A percentile compares a stretch with the other conserved stretches of the same genome.
Evolutionary conservation across 176 grass and related monocot species (phyloP).

Genomic region (barley (Hordeum vulgare)): DNA sequence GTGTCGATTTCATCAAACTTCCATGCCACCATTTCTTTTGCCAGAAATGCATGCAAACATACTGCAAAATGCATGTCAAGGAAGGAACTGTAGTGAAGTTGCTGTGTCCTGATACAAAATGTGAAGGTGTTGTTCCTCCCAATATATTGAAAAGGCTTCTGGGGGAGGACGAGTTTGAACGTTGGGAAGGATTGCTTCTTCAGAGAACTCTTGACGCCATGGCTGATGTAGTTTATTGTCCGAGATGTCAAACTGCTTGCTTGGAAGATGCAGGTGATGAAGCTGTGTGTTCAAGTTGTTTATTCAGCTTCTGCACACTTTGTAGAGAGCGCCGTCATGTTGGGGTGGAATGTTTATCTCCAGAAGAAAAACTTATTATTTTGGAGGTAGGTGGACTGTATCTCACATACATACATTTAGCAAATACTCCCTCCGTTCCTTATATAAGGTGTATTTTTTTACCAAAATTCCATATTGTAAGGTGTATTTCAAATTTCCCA

Average conservation of each 20-base stretch:
- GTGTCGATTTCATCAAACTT: conserved; percentile 65
- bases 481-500: too few relatives aligned
- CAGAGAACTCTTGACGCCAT: conserved; percentile 73
- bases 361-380: conserved; percentile 51
- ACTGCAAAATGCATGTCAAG: conserved; percentile 60
- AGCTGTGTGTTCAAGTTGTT: conserved; percentile 72
- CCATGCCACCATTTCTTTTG: conserved; percentile 83
- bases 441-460: too few relatives aligned
- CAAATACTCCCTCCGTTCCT: too few relatives aligned
- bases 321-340: conserved; percentile 73
- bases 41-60: conserved; percentile 72
- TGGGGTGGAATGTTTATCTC: conserved; percentile 51
- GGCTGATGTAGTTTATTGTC: conserved; percentile 72
- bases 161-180: conserved; percentile 54
- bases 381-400: conserved; percentile 46
- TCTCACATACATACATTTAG: not conserved
- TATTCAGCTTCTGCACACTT: conserved; percentile 77
- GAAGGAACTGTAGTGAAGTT: conserved; percentile 70
- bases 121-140: conserved; percentile 50
- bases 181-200: conserved; percentile 67
- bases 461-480: too few relatives aligned
- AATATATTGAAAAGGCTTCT: conserved; percentile 63
- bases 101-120: conserved; percentile 66
- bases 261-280: conserved; percentile 65
- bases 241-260: conserved; percentile 74